Base-by-base conservation (phyloP, 257 asterid genomes). In the Capsicum baccatum region DNA sequence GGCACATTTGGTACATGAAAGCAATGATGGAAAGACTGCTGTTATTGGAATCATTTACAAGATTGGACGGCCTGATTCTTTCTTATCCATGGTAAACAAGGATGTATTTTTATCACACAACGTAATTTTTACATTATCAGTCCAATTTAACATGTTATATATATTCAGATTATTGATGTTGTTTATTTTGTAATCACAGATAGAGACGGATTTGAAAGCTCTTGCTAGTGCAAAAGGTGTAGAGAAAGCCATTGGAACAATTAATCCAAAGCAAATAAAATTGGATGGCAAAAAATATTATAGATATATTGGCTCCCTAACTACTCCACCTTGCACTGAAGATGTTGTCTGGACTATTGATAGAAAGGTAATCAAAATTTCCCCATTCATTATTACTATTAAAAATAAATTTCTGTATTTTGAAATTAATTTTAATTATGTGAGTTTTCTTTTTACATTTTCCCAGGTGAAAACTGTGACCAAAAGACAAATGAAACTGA, bases 241-340 rank as follows among this genome's bases (percentile, higher is more conserved):
- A 0, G 91, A 88, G 82, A 88, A 39, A 26, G 12, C 1, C 1
- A 74, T 88, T 26, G 93, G 95, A 6, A 37, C 68, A 1, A 33
- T 92, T 15, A 70, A 91, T 79, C 95, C 97, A 0, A 69, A 83
- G 9, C 64, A 39, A 6, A 84, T 94, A 19, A 85, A 90, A 58
- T 42, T 91, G 3, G 92, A 90, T 17, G 87, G 93, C 74, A 85
- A 90, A 57, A 87, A 86, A 35, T 92, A 94, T 73, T 94, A 87
- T n/a, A 87, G 95, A 19, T 92, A 91, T 83, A 81, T 88, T 52
- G 97, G 97, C 14, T 94, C 97, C 6, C 93, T 94, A 33, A 94
- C 98, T 0, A 78, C 83, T 15, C 98, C 98, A 64, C 97, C 98
- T 8, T 94, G 98, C 83, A 88, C 94, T 9, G 86, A 91, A 64